Evolutionary conservation across 2,329 filamentous ascomycete species (phyloP), one percentile per base, ranked within the genome.

Genomic region (Cercospora brassicicola): DNA sequence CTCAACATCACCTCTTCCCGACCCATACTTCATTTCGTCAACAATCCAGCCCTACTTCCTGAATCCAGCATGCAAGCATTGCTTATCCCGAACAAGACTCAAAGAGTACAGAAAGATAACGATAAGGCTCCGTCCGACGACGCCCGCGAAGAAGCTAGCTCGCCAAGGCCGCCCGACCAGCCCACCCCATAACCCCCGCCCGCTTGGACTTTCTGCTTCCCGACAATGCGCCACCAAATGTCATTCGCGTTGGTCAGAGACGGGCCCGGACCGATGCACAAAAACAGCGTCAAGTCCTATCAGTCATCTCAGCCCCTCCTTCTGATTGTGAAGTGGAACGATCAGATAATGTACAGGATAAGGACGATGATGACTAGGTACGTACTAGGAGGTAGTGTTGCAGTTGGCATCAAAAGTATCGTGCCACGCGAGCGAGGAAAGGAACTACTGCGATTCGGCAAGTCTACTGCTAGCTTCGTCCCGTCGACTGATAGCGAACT

Each of bases 181-280:
- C 18, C 18, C 39, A 55, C 23, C 23, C 53, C 53, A 28, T 28
- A 15, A 28, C 53, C 23, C 53, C 28, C 28, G 26, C 53, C 53
- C 53, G 53, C 53, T 56, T 56, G 26, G 23, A 30, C 53, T 56
- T 31, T 56, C 53, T 56, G 53, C 48, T 20, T 53, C 23, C 26
- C 53, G 53, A 56, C 53, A 18, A 56, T 56, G 53, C 53, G 53
- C 53, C 53, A 56, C n/a, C 53, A 26, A 56, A 56, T 31, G 53
- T 56, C 23, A 56, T 56, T 56, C 53, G 53, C 4, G 53, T 56
- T 28, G 53, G 23, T 31, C 23, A 56, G 53, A 56, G 23, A 31
- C 8, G 20, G 53, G 18, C 15, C 23, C 23, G 53, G 53, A 56
- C 53, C 53, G 53, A 56, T 31, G 28, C 15, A 15, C 53, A 56